Evolutionary conservation across 2,329 filamentous ascomycete species (phyloP).

Genomic region (Fusarium domesticum): DNA sequence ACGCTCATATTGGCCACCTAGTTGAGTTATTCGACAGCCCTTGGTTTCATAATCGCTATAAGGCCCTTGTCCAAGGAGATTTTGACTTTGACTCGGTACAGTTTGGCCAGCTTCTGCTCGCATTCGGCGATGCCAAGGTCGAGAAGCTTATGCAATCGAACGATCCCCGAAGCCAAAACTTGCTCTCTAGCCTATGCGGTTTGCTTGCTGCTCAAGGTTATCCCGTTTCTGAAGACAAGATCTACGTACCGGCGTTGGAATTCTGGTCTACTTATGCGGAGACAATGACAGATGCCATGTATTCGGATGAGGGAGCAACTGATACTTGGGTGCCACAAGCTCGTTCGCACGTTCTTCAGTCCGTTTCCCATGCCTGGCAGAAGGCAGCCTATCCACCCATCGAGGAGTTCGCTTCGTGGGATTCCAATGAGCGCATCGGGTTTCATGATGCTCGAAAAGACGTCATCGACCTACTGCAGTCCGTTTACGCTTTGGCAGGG

Average conservation of each 20-base stretch:
- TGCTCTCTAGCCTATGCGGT: slow-evolving; percentile 59
- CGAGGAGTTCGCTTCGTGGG: slow-evolving; percentile 62
- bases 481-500: slow-evolving; percentile 62
- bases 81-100: slow-evolving; percentile 62
- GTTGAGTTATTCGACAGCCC: slow-evolving; percentile 57
- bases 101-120: slow-evolving; percentile 64
- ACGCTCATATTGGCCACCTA: slow-evolving; percentile 56
- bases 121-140: slow-evolving; percentile 65
- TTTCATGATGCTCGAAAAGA: slow-evolving; percentile 75
- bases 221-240: slow-evolving; percentile 68
- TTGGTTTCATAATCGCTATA: slow-evolving; percentile 57
- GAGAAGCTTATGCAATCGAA: slow-evolving; percentile 55
- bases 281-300: slow-evolving; percentile 58
- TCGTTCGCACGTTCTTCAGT: slow-evolving; percentile 58
- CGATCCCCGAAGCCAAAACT: slow-evolving; percentile 48
- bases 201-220: slow-evolving; percentile 65
- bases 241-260: slow-evolving; percentile 71
- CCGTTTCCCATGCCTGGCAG: slow-evolving; percentile 62
- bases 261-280: slow-evolving; percentile 81
- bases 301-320: slow-evolving; percentile 46
- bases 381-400: slow-evolving; percentile 67
- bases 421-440: slow-evolving; percentile 62
- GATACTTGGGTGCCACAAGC: slow-evolving; percentile 57
- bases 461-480: slow-evolving; percentile 73
- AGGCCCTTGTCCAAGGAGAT: slow-evolving; percentile 55